Conservation (phyloP, 2,329 filamentous ascomycete genomes). For the Ophiostoma himal-ulmi region DNA sequence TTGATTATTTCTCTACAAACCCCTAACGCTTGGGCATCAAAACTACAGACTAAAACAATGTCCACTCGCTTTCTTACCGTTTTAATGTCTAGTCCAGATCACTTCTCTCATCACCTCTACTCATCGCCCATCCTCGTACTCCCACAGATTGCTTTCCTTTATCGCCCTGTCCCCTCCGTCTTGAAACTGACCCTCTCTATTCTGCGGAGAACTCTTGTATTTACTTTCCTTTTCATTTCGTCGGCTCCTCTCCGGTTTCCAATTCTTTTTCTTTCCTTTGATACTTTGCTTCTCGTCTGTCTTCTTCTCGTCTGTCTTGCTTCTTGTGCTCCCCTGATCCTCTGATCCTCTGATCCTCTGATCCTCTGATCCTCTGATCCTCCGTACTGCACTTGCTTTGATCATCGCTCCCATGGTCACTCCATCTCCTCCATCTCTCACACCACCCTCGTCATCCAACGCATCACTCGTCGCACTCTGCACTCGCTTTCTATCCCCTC, state of each 20-base stretch:
- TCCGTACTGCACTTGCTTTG: background rate
- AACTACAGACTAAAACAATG: slow-evolving; percentile 3
- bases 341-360: too few species aligned
- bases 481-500: background rate
- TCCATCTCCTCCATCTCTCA: background rate
- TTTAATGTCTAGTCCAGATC: too few species aligned
- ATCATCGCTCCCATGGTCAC: background rate
- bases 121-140: background rate
- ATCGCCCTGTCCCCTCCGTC: slow-evolving; percentile 4
- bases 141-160: background rate
- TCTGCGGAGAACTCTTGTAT: background rate
- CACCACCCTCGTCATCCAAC: background rate
- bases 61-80: background rate
- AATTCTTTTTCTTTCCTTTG: background rate
- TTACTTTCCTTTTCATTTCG: background rate
- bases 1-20: background rate
- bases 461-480: background rate
- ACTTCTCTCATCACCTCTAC: background rate
- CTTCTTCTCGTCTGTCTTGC: background rate
- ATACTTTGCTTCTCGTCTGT: background rate
- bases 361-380: too few species aligned
- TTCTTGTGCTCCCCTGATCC: background rate
- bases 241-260: background rate
- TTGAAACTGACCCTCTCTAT: slow-evolving; percentile 11
- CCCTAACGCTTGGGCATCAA: slow-evolving; percentile 8